phyloP scores from a whole-genome alignment of 768 basidiomycete genomes.

The Leccinum arenicola region DNA sequence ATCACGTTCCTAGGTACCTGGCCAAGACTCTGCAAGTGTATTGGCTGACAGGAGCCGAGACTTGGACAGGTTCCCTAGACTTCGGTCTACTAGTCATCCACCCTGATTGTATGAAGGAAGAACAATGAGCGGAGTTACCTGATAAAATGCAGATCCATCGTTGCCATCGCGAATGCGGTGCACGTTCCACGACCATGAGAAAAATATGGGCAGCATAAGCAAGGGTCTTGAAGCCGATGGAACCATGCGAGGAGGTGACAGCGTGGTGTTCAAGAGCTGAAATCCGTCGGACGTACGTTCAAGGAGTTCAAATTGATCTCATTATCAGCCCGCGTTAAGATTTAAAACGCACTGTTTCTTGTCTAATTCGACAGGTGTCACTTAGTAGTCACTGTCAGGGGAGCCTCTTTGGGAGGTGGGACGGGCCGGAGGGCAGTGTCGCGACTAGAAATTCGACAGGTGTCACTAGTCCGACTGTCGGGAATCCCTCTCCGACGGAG shows the following conservation, averaged over 20 bases:
- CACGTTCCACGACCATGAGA: neutral
- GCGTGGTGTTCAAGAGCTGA: neutral
- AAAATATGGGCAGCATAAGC: neutral
- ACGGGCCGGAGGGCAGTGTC: too few relatives aligned
- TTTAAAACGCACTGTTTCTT: too few relatives aligned
- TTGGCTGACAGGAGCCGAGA: neutral
- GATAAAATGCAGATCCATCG: neutral
- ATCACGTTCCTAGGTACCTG: neutral
- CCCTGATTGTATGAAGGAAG: neutral
- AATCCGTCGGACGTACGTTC: neutral
- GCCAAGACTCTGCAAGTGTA: neutral
- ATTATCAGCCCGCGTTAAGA: too few relatives aligned
- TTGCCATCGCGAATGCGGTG: neutral
- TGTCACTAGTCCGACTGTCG: too few relatives aligned
- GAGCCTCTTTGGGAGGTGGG: too few relatives aligned
- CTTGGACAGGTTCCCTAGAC: neutral
- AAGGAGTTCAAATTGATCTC: neutral
- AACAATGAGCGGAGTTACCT: neutral
- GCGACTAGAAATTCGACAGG: too few relatives aligned
- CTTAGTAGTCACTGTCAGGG: too few relatives aligned
- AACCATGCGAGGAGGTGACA: neutral
- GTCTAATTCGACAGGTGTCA: too few relatives aligned
- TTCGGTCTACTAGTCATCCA: too few relatives aligned
- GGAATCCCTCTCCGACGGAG: too few relatives aligned
- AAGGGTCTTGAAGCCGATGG: neutral